Percentiles rank a stretch among this genome's conserved stretches.
Conservation (phyloP, 805 yeast genomes). For the Zygotorulaspora chibaensis region DNA sequence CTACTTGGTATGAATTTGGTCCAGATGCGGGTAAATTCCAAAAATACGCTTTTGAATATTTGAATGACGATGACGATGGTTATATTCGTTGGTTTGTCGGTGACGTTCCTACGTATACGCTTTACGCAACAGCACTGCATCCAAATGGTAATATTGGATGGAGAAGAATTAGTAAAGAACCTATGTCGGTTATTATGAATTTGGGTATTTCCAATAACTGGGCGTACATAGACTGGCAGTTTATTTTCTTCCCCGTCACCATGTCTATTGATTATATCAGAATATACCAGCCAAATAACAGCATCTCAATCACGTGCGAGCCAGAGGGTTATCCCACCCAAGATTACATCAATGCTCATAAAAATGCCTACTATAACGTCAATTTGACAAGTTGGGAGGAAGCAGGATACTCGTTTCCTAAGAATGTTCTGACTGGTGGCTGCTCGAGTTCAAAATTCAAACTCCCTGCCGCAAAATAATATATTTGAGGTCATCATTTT, state of each 20-base stretch:
- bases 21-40: constrained; percentile 54
- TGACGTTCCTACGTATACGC: constrained; percentile 65
- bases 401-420: constrained; percentile 72
- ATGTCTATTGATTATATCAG: constrained; percentile 83
- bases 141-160: constrained; percentile 89
- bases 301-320: constrained; percentile 69
- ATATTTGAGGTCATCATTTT: too few species aligned
- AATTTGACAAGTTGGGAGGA: constrained; percentile 71
- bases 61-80: constrained; percentile 65
- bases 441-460: constrained; percentile 38
- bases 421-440: constrained; percentile 52
- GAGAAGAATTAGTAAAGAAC: constrained; percentile 82
- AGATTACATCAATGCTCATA: constrained; percentile 72
- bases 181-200: constrained; percentile 85
- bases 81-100: constrained; percentile 88
- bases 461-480: too few species aligned
- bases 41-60: constrained; percentile 70
- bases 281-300: constrained; percentile 77
- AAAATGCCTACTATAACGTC: constrained; percentile 59
- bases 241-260: constrained; percentile 69
- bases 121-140: constrained; percentile 68
- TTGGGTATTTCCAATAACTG: constrained; percentile 88
- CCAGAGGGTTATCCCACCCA: constrained; percentile 81
- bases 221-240: constrained; percentile 91
- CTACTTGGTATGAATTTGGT: constrained; percentile 76